phyloP scores from a whole-genome alignment of 116 monocot species.

The Posidonia oceanica region DNA sequence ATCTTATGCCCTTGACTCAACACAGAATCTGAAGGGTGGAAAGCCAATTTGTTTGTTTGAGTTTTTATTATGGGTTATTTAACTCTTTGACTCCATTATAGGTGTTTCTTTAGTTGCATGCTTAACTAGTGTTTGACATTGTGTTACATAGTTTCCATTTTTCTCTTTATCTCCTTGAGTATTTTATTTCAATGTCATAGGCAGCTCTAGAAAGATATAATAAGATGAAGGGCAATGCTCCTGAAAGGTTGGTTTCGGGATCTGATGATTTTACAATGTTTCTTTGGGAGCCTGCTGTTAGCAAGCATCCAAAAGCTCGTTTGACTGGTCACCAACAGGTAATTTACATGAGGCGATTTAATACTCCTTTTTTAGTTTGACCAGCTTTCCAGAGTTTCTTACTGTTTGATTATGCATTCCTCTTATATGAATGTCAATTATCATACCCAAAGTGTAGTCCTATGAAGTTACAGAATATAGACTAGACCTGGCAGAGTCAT shows the following conservation, averaged over 20 bases:
- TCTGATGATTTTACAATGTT: slow-evolving; percentile 96
- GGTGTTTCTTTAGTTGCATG: too few relatives aligned
- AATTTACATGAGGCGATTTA: background rate
- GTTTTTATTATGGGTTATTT: too few relatives aligned
- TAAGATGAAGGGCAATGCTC: slow-evolving; percentile 82
- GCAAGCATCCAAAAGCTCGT: slow-evolving; percentile 78
- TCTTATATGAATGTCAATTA: too few relatives aligned
- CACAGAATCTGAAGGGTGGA: too few relatives aligned
- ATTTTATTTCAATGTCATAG: slow-evolving; percentile 23
- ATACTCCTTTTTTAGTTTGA: background rate
- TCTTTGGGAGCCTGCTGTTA: slow-evolving; percentile 82
- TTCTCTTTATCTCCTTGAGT: background rate
- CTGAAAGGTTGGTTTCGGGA: slow-evolving; percentile 90
- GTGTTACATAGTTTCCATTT: background rate
- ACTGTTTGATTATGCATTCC: too few relatives aligned
- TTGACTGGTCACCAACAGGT: slow-evolving; percentile 97
- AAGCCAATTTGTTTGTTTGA: too few relatives aligned
- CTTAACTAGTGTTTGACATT: too few relatives aligned
- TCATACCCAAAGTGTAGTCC: too few relatives aligned
- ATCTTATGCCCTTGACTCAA: too few relatives aligned
- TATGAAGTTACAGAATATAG: too few relatives aligned
- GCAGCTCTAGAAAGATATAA: slow-evolving; percentile 73
- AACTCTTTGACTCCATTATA: too few relatives aligned
- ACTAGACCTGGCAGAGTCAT: too few relatives aligned
- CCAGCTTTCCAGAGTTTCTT: background rate